phyloP scores from a whole-genome alignment of 164 flowering plant genomes.

The Pachysandra terminalis region DNA sequence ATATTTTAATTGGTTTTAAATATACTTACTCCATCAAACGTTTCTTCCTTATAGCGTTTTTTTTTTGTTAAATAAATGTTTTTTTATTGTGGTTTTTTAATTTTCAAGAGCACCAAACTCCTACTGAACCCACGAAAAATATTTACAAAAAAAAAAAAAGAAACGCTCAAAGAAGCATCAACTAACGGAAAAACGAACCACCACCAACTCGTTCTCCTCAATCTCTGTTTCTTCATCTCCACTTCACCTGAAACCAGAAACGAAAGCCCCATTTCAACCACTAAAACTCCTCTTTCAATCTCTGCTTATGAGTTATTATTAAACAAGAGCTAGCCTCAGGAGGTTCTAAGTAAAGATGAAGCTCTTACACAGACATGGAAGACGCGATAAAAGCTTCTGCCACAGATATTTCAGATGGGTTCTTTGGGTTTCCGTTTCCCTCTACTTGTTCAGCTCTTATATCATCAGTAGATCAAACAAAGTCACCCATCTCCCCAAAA shows the following conservation, averaged over 20 bases:
- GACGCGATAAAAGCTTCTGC: slow-evolving; percentile 30
- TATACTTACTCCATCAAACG: too few relatives aligned
- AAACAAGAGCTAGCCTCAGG: too few relatives aligned
- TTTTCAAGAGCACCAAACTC: too few relatives aligned
- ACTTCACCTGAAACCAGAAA: too few relatives aligned
- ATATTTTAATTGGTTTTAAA: too few relatives aligned
- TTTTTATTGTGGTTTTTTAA: too few relatives aligned
- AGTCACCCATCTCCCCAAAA: slow-evolving; percentile 25
- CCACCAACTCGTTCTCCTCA: slow-evolving; percentile 23
- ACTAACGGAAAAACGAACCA: slow-evolving; percentile 24
- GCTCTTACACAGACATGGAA: slow-evolving; percentile 20
- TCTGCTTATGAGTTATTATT: background rate
- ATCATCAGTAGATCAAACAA: slow-evolving; percentile 34
- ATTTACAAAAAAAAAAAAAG: too few relatives aligned
- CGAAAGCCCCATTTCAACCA: too few relatives aligned
- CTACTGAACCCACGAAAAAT: too few relatives aligned
- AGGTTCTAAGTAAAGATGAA: slow-evolving; percentile 26
- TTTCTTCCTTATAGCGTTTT: too few relatives aligned
- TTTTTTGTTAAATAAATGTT: too few relatives aligned
- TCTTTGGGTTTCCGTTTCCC: slow-evolving; percentile 55
- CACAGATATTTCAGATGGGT: slow-evolving; percentile 58
- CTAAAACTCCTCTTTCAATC: background rate
- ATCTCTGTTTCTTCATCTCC: slow-evolving; percentile 30
- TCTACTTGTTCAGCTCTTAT: slow-evolving; percentile 62
- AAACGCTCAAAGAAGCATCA: too few relatives aligned